Evolutionary conservation across 176 grass and related monocot species (phyloP), one percentile per base, ranked within the genome.

Genomic region (Paspalum notatum): DNA sequence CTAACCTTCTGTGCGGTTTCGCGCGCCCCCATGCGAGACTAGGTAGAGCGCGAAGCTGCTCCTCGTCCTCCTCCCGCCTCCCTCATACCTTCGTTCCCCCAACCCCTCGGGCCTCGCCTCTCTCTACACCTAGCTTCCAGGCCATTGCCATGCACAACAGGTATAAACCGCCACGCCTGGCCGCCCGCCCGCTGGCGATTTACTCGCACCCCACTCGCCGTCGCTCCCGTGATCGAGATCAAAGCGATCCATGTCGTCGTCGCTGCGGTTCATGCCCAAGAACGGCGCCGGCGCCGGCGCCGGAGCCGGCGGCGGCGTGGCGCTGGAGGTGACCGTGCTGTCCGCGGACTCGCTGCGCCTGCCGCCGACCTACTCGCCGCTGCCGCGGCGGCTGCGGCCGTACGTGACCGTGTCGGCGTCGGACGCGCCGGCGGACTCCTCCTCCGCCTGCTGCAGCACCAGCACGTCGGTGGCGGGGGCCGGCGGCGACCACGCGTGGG

Each of bases 301-400:
- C 48, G 79, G 15, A 8, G 72, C 83, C 24, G 66, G 74, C 37
- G 57, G 5, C 27, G 72, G 83, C 37, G 68, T 91, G 8, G 79
- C 55, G 25, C 90, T 99, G 20, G 97, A 99, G 87, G 72, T 99
- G 41, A 93, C 92, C 8, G 71, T 99, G 1, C 84, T 99, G 32
- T 95, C 92, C 3, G 92, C 96, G 10, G 92, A 95, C 54, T 86
- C 86, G 55, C 85, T 99, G 11, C 77, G 85, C 45, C 80, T 86
- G 5, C 87, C 89, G 14, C 89, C 90, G 41, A 84, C 76, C 9
- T 68, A 72, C 64, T 87, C 81, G 38, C 62, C 92, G 17, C 81
- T 85, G 5, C 81, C 85, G 8, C 85, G 90, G 17, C 84, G 88
- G 32, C 86, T 95, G 17, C 87, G 92, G 13, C 96, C 96, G 5